These are phyloP conservation scores for Fistulinella cinereoalba DNA, from an alignment of 1,284 basidiomycete species.

Conservation along the genomic window DNA sequence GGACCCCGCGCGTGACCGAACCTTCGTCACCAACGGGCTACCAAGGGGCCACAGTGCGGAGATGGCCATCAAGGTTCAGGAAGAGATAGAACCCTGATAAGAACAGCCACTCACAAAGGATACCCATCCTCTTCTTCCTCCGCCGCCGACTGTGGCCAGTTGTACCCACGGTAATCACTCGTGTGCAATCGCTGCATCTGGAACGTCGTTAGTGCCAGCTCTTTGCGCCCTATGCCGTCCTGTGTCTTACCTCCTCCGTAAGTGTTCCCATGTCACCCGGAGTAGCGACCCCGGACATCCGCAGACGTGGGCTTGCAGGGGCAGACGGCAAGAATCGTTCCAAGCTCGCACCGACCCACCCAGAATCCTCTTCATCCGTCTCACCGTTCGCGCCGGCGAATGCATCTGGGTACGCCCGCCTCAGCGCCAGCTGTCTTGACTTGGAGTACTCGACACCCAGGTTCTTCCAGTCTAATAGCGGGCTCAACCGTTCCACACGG, in stretches of 20 bases:
- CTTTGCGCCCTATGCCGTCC: not conserved
- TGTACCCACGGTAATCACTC: conserved; percentile 83
- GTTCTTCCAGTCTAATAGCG: conserved; percentile 97
- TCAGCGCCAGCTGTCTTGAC: conserved; percentile 87
- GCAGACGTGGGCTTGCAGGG: conserved; percentile 84
- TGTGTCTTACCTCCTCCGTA: conserved; percentile 71
- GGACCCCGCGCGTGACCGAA: conserved; percentile 82
- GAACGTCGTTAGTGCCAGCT: not conserved
- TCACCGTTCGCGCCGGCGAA: conserved; percentile 62
- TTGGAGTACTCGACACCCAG: conserved; percentile 97
- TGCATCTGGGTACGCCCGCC: conserved; percentile 93
- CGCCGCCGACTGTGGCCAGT: conserved; percentile 55
- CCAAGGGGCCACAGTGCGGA: conserved; percentile 2
- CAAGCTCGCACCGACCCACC: conserved; percentile 46
- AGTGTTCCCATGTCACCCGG: conserved; percentile 93
- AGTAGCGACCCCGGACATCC: conserved; percentile 70
- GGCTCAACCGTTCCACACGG: conserved; percentile 90
- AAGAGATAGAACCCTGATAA: conserved; percentile 21
- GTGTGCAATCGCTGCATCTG: conserved; percentile 86
- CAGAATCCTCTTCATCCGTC: conserved; percentile 49
- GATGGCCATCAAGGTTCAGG: conserved; percentile 8
- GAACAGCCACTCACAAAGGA: conserved; percentile 64
- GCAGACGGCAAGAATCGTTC: conserved; percentile 73
- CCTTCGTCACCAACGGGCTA: conserved; percentile 89
- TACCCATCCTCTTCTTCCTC: conserved; percentile 92